Evolutionary conservation across 2,329 filamentous ascomycete genomes (phyloP).

Genomic region (Cordyceps fumosorosea): DNA sequence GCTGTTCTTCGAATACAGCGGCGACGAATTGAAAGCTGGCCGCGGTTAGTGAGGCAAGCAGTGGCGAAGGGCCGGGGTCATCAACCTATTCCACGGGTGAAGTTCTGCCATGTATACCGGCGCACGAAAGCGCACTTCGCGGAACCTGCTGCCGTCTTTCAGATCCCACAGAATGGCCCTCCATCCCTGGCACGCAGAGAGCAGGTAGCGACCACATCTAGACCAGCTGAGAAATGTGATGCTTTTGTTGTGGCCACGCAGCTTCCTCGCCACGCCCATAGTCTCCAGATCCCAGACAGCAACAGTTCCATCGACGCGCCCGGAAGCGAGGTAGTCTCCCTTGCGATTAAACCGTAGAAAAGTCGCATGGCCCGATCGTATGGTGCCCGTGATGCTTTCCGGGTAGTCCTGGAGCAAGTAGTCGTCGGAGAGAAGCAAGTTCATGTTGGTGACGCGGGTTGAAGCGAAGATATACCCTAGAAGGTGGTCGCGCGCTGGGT

Average conservation of each 20-base stretch:
- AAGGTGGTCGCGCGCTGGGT: not conserved
- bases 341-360: constrained; percentile 83
- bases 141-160: constrained; percentile 58
- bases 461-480: not conserved
- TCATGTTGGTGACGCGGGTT: constrained; percentile 36
- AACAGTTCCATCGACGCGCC: constrained; percentile 87
- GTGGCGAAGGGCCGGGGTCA: not conserved
- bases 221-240: constrained; percentile 97
- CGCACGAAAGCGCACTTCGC: constrained; percentile 84
- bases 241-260: constrained; percentile 86
- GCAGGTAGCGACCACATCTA: constrained; percentile 78
- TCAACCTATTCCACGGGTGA: constrained; percentile 80
- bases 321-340: constrained; percentile 90
- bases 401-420: constrained; percentile 75
- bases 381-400: constrained; percentile 79
- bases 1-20: constrained; percentile 89
- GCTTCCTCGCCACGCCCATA: constrained; percentile 89
- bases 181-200: constrained; percentile 93
- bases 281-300: constrained; percentile 97
- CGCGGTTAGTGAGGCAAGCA: constrained; percentile 17
- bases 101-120: constrained; percentile 95
- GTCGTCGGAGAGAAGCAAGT: constrained; percentile 54
- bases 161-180: constrained; percentile 96
- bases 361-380: constrained; percentile 64
- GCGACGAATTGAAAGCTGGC: constrained; percentile 77